These are phyloP conservation scores for Lactifluus echinatus DNA, from an alignment of 768 basidiomycete species.

Conservation along the genomic window DNA sequence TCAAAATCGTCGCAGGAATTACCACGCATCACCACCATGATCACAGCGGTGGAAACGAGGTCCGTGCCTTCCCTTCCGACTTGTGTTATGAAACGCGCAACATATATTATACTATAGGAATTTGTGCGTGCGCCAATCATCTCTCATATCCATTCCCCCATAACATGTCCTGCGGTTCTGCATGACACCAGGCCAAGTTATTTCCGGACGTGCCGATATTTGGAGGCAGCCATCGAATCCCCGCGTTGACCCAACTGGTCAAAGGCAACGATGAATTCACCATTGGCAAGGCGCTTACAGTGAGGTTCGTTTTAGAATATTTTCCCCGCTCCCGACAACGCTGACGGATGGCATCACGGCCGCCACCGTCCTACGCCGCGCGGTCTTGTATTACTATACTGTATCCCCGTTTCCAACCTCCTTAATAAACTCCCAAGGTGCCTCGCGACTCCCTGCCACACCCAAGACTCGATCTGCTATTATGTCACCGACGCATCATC, in stretches of 20 bases:
- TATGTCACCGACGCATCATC: constrained; percentile 45
- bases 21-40: constrained; percentile 93
- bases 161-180: neutral
- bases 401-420: too few species aligned
- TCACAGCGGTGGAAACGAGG: constrained; percentile 83
- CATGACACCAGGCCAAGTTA: constrained; percentile 29
- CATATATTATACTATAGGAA: too few species aligned
- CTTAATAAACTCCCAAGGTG: constrained; percentile 37
- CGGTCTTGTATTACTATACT: too few species aligned
- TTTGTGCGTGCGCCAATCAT: constrained; percentile 32
- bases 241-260: constrained; percentile 61
- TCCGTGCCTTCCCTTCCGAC: too few species aligned
- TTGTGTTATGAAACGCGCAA: too few species aligned
- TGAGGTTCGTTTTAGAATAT: constrained; percentile 40
- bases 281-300: constrained; percentile 52
- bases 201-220: constrained; percentile 51
- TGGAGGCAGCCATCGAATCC: constrained; percentile 68
- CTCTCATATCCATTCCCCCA: neutral
- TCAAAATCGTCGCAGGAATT: constrained; percentile 61
- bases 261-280: constrained; percentile 76
- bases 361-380: too few species aligned
- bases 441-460: constrained; percentile 87
- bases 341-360: neutral
- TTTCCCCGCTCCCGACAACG: neutral
- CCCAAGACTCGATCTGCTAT: constrained; percentile 94